Base-by-base conservation (phyloP, 106 monocot species). In the Acanthochlamys bracteata region DNA sequence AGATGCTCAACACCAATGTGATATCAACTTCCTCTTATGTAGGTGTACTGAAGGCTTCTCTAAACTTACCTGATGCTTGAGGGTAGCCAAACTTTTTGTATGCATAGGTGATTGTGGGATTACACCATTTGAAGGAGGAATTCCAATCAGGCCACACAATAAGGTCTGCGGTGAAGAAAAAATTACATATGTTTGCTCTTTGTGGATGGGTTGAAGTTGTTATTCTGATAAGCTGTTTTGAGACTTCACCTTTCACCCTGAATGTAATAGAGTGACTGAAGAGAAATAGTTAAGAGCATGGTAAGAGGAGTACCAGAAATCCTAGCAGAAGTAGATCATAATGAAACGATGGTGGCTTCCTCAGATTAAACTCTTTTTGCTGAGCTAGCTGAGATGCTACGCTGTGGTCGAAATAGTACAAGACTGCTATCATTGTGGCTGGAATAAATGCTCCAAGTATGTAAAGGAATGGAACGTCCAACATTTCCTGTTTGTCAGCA, bases 21-120 rank as follows among this genome's bases (percentile, higher is more conserved):
- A 49, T 14, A 49, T 14, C 15, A 53, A 55, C 46, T 17, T 33
- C 6, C 8, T 51, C n/a, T 51, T 20, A 20, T 20, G 17, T 26
- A 26, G 7, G 7, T 59, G 27, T 7, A 26, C 14, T 59, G 23
- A 61, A 41, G n/a, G 24, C 23, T 75, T 75, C 39, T 16, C 20
- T 55, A 65, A 39, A 12, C 39, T 70, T 73, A 90, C 90, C 73
- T 90, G 90, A 71, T 90, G 90, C 55, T 90, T 90, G 20, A 85
- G 77, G 67, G 90, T 90, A 59, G 90, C 83, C 63, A 90, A 57
- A 45, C 85, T 86, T 60, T 90, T 90, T 42, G 90, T 90, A 40
- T 90, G 90, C 90, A 90, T 90, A 33, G 90, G 90, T 53, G 90
- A 90, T 64, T 90, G 90, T 24, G 90, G 90, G 41, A 90, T 90